Percentiles rank a stretch among this genome's conserved stretches.
phyloP scores from a whole-genome alignment of 164 flowering plant genomes.

The Vitis riparia region DNA sequence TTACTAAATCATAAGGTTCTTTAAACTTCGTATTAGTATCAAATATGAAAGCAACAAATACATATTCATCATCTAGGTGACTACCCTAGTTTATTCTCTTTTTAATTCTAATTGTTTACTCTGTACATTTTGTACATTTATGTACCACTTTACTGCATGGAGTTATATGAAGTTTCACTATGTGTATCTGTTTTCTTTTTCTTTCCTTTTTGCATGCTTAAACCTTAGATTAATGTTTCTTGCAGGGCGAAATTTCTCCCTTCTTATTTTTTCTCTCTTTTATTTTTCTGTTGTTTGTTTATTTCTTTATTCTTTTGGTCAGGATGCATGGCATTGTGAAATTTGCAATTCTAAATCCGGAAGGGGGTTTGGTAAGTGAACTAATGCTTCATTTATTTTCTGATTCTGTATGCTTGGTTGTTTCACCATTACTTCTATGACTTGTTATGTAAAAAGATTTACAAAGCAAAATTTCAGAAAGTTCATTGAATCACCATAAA shows the following conservation, averaged over 20 bases:
- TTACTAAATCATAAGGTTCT: no score
- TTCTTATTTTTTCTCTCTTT: background rate
- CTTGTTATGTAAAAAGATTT: no score
- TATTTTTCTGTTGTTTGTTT: background rate
- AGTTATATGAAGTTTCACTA: background rate
- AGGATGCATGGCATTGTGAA: conserved; percentile 93
- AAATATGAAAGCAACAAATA: no score
- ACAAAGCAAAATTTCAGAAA: no score
- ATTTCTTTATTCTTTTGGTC: conserved; percentile 5
- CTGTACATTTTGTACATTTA: background rate
- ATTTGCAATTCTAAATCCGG: conserved; percentile 77
- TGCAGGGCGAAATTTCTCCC: background rate
- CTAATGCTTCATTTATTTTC: background rate
- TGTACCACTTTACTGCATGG: background rate
- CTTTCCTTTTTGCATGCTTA: background rate
- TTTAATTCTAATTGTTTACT: no score
- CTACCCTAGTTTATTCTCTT: background rate
- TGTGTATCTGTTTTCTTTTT: background rate
- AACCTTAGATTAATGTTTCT: background rate
- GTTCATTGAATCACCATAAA: no score
- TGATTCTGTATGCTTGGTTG: background rate
- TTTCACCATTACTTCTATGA: background rate
- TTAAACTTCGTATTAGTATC: no score
- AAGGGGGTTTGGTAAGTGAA: conserved; percentile 73
- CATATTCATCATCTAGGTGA: no score